A percentile compares a stretch with the other conserved stretches of the same genome.
Conservation (phyloP, 306 rosid species). For the Crotalaria pallida region DNA sequence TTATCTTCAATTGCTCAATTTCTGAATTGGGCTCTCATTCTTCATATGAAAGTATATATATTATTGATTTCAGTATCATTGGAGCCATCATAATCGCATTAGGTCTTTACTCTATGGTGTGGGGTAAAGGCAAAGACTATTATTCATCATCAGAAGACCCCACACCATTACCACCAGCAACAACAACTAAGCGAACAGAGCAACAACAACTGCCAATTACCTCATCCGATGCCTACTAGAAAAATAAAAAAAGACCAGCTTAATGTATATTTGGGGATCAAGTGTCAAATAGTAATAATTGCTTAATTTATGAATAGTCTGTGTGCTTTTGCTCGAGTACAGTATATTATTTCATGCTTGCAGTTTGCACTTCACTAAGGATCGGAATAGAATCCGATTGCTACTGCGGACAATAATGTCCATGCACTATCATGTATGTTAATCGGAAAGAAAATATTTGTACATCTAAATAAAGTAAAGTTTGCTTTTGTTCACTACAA, state of each 20-base stretch:
- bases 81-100: conserved; percentile 60
- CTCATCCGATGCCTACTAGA: neutral
- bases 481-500: neutral
- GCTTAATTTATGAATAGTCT: neutral
- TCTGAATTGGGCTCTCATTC: neutral
- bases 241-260: neutral
- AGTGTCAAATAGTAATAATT: neutral
- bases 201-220: conserved; percentile 27
- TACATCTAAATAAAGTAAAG: neutral
- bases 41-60: neutral
- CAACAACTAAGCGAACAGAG: conserved; percentile 17
- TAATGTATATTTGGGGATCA: neutral
- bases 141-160: too few species aligned
- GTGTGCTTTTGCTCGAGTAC: neutral
- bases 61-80: conserved; percentile 32
- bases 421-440: neutral
- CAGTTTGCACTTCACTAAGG: neutral
- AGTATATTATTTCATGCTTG: neutral
- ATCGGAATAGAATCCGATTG: neutral
- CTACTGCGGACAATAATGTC: neutral
- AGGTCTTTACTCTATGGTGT: conserved; percentile 67
- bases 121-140: too few species aligned
- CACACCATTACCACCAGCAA: neutral
- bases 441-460: neutral
- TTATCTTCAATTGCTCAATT: neutral